These are phyloP conservation scores for Xylariaceae sp. DNA, from an alignment of 2,329 filamentous ascomycete species.

Conservation along the genomic window DNA sequence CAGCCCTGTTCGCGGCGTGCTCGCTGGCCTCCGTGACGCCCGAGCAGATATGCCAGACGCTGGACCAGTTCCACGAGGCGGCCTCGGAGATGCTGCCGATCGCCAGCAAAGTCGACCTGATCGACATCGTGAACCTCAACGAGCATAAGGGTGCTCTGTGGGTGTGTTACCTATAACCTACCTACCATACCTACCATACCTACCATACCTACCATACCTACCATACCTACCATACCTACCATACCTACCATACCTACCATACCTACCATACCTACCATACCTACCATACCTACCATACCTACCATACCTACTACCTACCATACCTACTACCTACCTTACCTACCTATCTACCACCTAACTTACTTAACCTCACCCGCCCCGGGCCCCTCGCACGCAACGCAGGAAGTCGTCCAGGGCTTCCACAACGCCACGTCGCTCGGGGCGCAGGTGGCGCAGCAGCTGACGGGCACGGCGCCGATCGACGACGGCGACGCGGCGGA, in stretches of 20 bases:
- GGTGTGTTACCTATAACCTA: background rate
- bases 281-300: background rate
- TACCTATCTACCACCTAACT: no score
- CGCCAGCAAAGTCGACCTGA: background rate
- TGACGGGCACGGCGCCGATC: background rate
- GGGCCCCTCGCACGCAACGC: background rate
- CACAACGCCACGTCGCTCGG: background rate
- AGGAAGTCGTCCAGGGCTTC: slow-evolving; percentile 1
- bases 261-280: background rate
- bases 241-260: background rate
- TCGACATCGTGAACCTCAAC: background rate
- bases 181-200: no score
- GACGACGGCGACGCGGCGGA: background rate
- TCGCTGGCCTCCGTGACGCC: background rate
- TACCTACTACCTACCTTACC: background rate
- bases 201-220: background rate
- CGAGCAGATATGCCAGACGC: background rate
- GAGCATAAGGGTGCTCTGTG: background rate
- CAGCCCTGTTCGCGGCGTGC: background rate
- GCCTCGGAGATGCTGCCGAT: background rate
- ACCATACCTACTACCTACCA: background rate
- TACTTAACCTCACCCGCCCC: no score
- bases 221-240: background rate
- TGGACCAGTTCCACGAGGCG: background rate
- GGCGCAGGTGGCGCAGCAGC: background rate